Base-by-base conservation (phyloP, 495 filamentous ascomycete genomes). In the Neurospora intermedia region DNA sequence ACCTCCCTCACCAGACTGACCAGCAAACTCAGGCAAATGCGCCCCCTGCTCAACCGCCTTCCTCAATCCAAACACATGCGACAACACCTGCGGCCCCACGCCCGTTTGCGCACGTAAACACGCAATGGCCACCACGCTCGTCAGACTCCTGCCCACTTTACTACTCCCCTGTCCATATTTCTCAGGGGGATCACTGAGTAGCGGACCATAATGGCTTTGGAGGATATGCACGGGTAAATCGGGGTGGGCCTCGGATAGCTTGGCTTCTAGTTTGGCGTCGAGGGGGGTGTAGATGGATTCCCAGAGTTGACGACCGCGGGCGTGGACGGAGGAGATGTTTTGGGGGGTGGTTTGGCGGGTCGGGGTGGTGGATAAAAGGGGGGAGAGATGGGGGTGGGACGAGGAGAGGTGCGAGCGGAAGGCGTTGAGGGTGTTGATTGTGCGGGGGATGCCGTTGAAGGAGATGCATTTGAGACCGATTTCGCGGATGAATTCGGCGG, bases 371-470 rank as follows among this genome's bases (percentile, higher is more conserved):
- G 46, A 27, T 31, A 59, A 7, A 2, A 6, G 20, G 13, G 54
- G 1, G 40, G 85, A 82, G 4, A 91, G 82, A 2, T 77, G 69
- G 75, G 7, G 76, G 41, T 0, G 91, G 89, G 7, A 91, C 84
- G 46, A 80, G 6, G 78, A 62, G 0, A 93, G 84, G 45, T 81
- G 82, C 46, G 82, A 78, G 62, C 83, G 84, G 85, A 94, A 94
- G 70, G 88, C 88, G 76, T 85, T 87, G 0, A 94, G 88, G 75
- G 85, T 88, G 84, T 94, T 94, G 80, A 94, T 94, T 69, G 88
- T 91, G 71, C 92, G 88, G 4, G 92, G 92, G 76, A 94, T 91
- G 46, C 92, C 92, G 81, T 94, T 94, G 85, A 94, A 93, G 62
- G 88, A 88, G 78, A 94, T 93, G 80, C 91, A 94, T 79, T 94